These are phyloP conservation scores for Henckelia pumila DNA, from an alignment of 257 asterid genomes.

Conservation along the genomic window DNA sequence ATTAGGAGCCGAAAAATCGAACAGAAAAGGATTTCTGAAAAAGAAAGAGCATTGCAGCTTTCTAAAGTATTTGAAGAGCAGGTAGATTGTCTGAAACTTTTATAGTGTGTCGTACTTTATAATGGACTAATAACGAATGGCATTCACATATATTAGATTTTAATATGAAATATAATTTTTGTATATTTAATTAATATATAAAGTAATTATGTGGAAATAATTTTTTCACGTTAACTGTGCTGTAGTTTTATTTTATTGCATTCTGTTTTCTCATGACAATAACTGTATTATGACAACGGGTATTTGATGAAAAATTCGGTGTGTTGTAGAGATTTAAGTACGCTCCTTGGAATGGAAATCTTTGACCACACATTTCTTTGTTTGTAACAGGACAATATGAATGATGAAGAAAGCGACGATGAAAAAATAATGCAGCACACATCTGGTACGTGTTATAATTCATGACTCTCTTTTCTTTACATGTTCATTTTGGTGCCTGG, in stretches of 20 bases:
- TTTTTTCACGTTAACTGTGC: background rate
- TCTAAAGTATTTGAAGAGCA: constrained; percentile 90
- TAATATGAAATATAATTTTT: background rate
- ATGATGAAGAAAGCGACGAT: constrained; percentile 73
- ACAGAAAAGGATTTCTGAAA: constrained; percentile 65
- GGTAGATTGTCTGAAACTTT: constrained; percentile 38
- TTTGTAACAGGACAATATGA: constrained; percentile 72
- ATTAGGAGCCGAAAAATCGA: constrained; percentile 77
- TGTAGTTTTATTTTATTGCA: no score
- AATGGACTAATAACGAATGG: background rate
- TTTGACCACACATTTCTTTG: constrained; percentile 16
- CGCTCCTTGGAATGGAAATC: constrained; percentile 6
- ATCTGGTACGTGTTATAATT: constrained; percentile 42
- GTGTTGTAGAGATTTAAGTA: background rate
- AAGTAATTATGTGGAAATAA: background rate
- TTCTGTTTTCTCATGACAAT: background rate
- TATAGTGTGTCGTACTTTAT: constrained; percentile 4
- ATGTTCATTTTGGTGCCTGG: constrained; percentile 16
- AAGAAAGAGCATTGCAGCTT: constrained; percentile 78
- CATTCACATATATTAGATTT: background rate
- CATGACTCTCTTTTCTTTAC: constrained; percentile 2
- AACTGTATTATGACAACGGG: background rate
- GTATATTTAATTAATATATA: background rate
- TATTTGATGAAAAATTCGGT: background rate
- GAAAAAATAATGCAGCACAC: constrained; percentile 43